Conservation (phyloP, 106 monocot genomes). For the Dendrobium officinale region DNA sequence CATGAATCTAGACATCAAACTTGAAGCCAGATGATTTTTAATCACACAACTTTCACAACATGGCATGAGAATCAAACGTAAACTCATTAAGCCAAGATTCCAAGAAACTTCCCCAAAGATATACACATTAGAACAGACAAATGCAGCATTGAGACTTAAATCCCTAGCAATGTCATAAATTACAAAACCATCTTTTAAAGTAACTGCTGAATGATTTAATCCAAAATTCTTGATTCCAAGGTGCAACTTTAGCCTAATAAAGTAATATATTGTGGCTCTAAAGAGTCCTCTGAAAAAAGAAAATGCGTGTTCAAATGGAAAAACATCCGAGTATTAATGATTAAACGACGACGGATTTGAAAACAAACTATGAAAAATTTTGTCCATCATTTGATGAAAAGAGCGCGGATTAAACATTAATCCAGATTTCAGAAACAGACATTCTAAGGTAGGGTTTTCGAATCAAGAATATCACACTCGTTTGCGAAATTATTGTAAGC, state of each 20-base stretch:
- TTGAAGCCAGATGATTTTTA: not conserved
- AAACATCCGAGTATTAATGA: not conserved
- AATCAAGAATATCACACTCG: not conserved
- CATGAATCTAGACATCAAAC: not conserved
- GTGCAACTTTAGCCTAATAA: not conserved
- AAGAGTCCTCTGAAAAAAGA: not conserved
- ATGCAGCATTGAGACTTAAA: too few relatives aligned
- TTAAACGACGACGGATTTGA: not conserved
- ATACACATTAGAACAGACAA: too few relatives aligned
- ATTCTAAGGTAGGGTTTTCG: not conserved
- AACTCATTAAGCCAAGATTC: not conserved
- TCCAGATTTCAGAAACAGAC: not conserved
- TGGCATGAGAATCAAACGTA: not conserved
- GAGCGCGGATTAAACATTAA: not conserved
- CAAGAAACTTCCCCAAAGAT: not conserved
- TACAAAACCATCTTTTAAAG: too few relatives aligned
- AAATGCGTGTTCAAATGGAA: not conserved
- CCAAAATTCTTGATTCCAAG: not conserved
- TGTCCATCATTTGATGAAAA: not conserved
- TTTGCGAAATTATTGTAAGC: not conserved
- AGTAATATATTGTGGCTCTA: not conserved
- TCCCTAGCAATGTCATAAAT: too few relatives aligned
- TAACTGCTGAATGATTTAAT: too few relatives aligned
- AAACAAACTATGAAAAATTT: not conserved
- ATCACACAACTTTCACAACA: not conserved